Evolutionary conservation across 108 stramenopile species (phyloP).

Genomic region (Cylindrotheca closterium): DNA sequence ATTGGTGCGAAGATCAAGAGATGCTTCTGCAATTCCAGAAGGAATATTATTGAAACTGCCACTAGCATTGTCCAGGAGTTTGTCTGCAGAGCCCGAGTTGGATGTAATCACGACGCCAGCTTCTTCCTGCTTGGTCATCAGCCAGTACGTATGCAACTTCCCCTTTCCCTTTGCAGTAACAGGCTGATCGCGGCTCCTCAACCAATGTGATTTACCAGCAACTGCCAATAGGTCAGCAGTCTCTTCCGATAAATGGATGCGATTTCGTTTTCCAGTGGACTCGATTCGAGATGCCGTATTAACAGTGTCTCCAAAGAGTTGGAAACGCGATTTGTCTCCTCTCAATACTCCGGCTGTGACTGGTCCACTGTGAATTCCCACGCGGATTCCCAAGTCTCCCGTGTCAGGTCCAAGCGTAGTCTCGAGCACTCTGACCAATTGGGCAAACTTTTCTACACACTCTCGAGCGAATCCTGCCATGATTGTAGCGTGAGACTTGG

Average conservation of each 20-base stretch:
- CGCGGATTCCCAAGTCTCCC: no score
- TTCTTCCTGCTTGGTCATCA: slow-evolving; percentile 6
- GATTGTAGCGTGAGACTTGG: slow-evolving; percentile 3
- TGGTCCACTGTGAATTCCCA: no score
- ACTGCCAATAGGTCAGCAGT: slow-evolving; percentile 33
- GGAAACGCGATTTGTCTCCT: no score
- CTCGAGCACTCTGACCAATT: no score
- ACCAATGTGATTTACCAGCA: slow-evolving; percentile 23
- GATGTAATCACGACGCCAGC: no score
- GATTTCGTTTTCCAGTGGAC: slow-evolving; percentile 30
- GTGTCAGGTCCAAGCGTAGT: no score
- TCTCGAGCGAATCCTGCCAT: slow-evolving; percentile 18
- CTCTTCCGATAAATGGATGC: slow-evolving; percentile 35
- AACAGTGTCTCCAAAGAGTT: slow-evolving; percentile 27
- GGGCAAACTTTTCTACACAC: background rate
- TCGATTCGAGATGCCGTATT: no score
- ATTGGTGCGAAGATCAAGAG: background rate
- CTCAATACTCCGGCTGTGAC: no score
- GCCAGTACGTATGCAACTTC: slow-evolving; percentile 43
- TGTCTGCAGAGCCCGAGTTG: no score
- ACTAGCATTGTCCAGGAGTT: background rate
- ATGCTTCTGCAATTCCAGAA: background rate
- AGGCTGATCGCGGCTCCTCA: slow-evolving; percentile 26
- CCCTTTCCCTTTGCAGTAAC: slow-evolving; percentile 56
- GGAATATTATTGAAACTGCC: background rate